These are phyloP conservation scores for Vigna hirtella DNA, from an alignment of 306 rosid species.

Conservation along the genomic window DNA sequence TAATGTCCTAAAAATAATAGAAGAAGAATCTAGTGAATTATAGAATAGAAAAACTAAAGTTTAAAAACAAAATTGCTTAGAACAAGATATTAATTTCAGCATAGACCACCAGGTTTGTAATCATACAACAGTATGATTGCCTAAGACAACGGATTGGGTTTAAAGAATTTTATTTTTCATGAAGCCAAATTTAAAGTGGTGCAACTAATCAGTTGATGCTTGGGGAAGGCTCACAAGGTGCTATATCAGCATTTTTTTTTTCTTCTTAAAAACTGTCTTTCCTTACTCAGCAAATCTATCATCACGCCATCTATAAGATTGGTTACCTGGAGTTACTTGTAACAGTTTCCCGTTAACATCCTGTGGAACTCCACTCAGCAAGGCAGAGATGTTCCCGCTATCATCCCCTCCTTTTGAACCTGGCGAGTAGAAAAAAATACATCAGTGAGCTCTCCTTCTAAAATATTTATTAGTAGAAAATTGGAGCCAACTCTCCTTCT, in stretches of 20 bases:
- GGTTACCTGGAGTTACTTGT: conserved; percentile 64
- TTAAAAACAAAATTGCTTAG: not conserved
- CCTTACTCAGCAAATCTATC: not conserved
- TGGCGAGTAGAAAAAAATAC: conserved; percentile 35
- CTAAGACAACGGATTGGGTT: not conserved
- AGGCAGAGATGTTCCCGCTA: conserved; percentile 50
- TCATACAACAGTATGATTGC: conserved; percentile 20
- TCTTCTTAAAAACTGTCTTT: not conserved
- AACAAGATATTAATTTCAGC: conserved; percentile 1
- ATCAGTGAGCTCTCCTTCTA: not conserved
- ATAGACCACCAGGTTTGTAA: not conserved
- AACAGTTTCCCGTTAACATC: conserved; percentile 53
- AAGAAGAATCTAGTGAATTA: conserved; percentile 15
- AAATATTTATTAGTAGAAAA: not conserved
- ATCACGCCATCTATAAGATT: conserved; percentile 31
- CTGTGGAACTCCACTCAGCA: conserved; percentile 54
- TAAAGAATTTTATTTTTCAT: not conserved
- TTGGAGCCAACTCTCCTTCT: not conserved
- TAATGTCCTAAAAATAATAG: not conserved
- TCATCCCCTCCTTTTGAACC: conserved; percentile 48
- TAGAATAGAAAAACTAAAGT: not conserved
- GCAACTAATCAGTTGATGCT: not conserved
- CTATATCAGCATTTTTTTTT: not conserved
- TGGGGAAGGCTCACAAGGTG: not conserved
- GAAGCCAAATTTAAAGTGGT: not conserved